Base-by-base conservation (phyloP, 202 grass and related monocot genomes). In the Miscanthus sacchariflorus region DNA sequence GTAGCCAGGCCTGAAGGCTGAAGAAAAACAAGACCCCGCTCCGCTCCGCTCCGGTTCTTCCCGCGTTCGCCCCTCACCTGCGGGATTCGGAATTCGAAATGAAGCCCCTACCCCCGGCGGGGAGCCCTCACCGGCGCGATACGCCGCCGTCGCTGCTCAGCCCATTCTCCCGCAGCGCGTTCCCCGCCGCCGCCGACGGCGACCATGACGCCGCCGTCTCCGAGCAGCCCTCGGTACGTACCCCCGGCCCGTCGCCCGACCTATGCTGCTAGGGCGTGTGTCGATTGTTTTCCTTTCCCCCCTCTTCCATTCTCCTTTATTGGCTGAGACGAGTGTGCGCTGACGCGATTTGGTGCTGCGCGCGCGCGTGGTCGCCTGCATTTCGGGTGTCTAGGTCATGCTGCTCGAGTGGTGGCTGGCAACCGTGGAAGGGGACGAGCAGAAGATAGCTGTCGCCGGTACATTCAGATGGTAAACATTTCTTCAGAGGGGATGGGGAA, bases 381-480 rank as follows among this genome's bases (percentile, higher is more conserved):
- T 69, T 81, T 70, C 7, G 27, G 56, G 3, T 38, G 11, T 58
- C 18, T 52, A 91, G 90, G 33, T 91, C 35, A 5, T 2, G 52
- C 52, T 91, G 18, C 17, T 0, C 52, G 72, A 88, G 9, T 91
- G 90, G 90, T 91, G 90, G 86, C 52, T 85, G 82, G 52, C 12
- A 24, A 78, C 52, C 40, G 78, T 91, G 71, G 77, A 91, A 66
- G 86, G 70, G 49, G 70, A 77, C 3, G 84, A 87, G 0, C 23
- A 52, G 61, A 91, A 91, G 28, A 13, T 91, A 7, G 70, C 27
- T 8, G 66, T 91, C 50, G 54, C n/a, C 23, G 90, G 86, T 2
- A 2, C 12, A 7, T 82, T 48, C 14, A 12, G 24, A 12, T 68
- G 78, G 90, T 91, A 17, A 85, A 77, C 35, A 10, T 56, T 56